A percentile compares a stretch with the other conserved stretches of the same genome.
These are phyloP conservation scores for Cupressus sempervirens DNA, from an alignment of 75 land plant genomes.

Conservation along the genomic window DNA sequence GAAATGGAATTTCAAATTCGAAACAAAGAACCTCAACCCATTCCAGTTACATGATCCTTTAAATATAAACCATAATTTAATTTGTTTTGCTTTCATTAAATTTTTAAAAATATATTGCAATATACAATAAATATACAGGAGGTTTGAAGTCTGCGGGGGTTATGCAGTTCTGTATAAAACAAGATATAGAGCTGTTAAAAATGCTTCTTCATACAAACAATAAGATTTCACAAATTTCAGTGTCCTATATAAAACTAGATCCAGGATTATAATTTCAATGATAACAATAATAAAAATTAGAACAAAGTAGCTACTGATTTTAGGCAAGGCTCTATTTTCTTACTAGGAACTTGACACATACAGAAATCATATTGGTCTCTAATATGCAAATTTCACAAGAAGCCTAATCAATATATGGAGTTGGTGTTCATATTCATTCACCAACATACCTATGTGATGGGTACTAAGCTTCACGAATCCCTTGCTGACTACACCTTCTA, in stretches of 20 bases:
- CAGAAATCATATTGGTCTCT: neutral
- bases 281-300: neutral
- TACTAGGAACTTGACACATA: neutral
- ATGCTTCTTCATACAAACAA: neutral
- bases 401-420: neutral
- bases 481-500: neutral
- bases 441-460: neutral
- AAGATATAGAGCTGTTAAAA: neutral
- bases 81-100: neutral
- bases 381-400: neutral
- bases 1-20: neutral
- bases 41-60: neutral
- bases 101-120: neutral
- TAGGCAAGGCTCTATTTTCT: neutral
- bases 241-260: neutral
- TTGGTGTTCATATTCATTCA: neutral
- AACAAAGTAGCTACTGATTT: neutral
- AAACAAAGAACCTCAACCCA: neutral
- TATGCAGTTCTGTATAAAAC: neutral
- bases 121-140: neutral
- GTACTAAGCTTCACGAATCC: neutral
- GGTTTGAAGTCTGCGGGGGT: neutral
- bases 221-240: neutral
- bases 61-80: too few relatives aligned
- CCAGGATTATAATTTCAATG: neutral